Conservation (phyloP, 1,284 basidiomycete species). For the Stereum hirsutum region DNA sequence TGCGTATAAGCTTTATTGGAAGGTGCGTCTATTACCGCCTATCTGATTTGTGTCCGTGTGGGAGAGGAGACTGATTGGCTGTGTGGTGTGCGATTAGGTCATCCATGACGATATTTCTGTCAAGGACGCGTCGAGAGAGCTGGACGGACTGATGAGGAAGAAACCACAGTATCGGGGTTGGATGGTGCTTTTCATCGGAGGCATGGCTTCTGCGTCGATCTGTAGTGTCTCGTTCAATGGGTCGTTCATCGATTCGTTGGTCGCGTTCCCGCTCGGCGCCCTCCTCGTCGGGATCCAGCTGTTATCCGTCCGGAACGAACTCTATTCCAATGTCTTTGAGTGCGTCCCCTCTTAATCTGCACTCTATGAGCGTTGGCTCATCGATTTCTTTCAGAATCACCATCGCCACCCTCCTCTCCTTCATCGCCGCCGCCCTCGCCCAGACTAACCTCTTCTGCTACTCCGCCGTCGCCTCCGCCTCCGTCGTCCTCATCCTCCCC, state of each 20-base stretch:
- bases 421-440: conserved; percentile 71
- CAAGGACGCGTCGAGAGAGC: conserved; percentile 63
- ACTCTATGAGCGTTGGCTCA: background rate
- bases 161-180: conserved; percentile 54
- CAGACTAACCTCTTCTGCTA: conserved; percentile 75
- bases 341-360: conserved; percentile 23
- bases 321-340: conserved; percentile 86
- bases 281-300: conserved; percentile 73
- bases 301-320: conserved; percentile 67
- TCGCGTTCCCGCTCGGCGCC: conserved; percentile 74
- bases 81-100: conserved; percentile 33
- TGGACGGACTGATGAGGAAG: conserved; percentile 73
- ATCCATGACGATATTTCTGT: conserved; percentile 85
- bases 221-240: conserved; percentile 66
- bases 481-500: conserved; percentile 84
- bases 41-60: conserved; percentile 1
- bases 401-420: conserved; percentile 73
- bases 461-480: conserved; percentile 75
- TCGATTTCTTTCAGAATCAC: conserved; percentile 44
- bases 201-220: conserved; percentile 77
- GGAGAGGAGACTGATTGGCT: too few species aligned
- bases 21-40: conserved; percentile 30
- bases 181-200: conserved; percentile 71
- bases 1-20: conserved; percentile 78
- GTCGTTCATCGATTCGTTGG: conserved; percentile 74